Conservation (phyloP, 148 eudicot genomes). For the Fallopia convolvulus region DNA sequence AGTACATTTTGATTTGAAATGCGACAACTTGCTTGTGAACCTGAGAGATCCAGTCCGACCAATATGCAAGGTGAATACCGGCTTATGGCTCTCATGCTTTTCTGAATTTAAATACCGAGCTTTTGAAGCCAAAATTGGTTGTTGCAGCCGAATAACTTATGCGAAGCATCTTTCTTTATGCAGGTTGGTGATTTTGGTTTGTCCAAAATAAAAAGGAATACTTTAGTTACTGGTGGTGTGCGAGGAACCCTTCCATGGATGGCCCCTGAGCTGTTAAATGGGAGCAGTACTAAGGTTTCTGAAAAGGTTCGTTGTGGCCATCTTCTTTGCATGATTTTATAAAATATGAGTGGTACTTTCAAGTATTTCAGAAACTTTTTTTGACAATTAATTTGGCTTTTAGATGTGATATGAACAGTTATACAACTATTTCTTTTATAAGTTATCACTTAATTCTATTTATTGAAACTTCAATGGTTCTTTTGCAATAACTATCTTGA, state of each 20-base stretch:
- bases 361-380: background rate
- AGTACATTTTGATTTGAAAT: constrained; percentile 58
- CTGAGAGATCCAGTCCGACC: constrained; percentile 16
- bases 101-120: background rate
- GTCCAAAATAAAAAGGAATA: constrained; percentile 38
- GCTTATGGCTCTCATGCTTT: background rate
- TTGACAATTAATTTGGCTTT: background rate
- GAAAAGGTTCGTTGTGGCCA: background rate
- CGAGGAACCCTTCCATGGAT: constrained; percentile 55
- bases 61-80: constrained; percentile 13
- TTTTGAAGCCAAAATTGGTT: background rate
- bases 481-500: background rate
- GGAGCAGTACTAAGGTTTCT: constrained; percentile 16
- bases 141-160: background rate
- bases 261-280: constrained; percentile 52
- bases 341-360: background rate
- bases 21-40: constrained; percentile 17
- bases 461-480: background rate
- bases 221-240: constrained; percentile 46
- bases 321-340: background rate
- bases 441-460: background rate
- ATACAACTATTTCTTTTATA: background rate
- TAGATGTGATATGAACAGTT: background rate
- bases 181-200: constrained; percentile 42
- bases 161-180: background rate